phyloP scores from a whole-genome alignment of 495 filamentous ascomycete genomes.

The Aspergillus incahuasiensis region DNA sequence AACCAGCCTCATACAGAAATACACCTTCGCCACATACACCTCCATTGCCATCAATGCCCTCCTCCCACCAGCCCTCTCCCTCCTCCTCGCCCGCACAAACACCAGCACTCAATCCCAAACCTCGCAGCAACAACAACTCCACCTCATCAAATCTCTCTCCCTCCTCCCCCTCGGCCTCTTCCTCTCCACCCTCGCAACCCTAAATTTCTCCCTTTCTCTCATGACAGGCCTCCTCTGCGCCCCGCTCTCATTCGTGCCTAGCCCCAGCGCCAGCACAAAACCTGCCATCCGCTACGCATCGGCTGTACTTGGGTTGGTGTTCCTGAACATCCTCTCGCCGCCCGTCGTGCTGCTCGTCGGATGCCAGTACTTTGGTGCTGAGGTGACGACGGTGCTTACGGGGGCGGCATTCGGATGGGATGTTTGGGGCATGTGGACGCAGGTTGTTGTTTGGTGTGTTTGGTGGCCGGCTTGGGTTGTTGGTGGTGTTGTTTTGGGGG shows the following conservation, averaged over 20 bases:
- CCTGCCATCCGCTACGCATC: slow-evolving; percentile 21
- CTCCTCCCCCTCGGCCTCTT: slow-evolving; percentile 86
- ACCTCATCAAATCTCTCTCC: slow-evolving; percentile 84
- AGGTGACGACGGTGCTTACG: slow-evolving; percentile 54
- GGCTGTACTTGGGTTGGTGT: slow-evolving; percentile 23
- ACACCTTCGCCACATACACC: slow-evolving; percentile 43
- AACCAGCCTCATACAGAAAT: slow-evolving; percentile 43
- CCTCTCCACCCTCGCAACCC: slow-evolving; percentile 85
- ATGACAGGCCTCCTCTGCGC: slow-evolving; percentile 72
- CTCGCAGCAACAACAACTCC: slow-evolving; percentile 53
- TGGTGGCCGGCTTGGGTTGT: slow-evolving; percentile 98
- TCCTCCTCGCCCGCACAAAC: slow-evolving; percentile 47
- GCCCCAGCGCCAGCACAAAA: slow-evolving; percentile 30
- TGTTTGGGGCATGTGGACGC: slow-evolving; percentile 85
- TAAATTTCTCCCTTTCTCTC: slow-evolving; percentile 93
- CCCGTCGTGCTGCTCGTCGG: slow-evolving; percentile 54
- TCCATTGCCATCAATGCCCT: slow-evolving; percentile 56
- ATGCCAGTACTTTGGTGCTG: slow-evolving; percentile 46
- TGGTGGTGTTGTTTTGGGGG: slow-evolving; percentile 49
- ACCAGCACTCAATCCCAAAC: slow-evolving; percentile 55
- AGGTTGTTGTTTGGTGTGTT: slow-evolving; percentile 90
- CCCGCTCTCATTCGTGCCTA: slow-evolving; percentile 69
- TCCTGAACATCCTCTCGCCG: slow-evolving; percentile 61
- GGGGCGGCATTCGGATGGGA: slow-evolving; percentile 87
- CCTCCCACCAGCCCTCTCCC: slow-evolving; percentile 52